Evolutionary conservation across 139 green algal genomes (phyloP).

Genomic region (Dunaliella sp.): DNA sequence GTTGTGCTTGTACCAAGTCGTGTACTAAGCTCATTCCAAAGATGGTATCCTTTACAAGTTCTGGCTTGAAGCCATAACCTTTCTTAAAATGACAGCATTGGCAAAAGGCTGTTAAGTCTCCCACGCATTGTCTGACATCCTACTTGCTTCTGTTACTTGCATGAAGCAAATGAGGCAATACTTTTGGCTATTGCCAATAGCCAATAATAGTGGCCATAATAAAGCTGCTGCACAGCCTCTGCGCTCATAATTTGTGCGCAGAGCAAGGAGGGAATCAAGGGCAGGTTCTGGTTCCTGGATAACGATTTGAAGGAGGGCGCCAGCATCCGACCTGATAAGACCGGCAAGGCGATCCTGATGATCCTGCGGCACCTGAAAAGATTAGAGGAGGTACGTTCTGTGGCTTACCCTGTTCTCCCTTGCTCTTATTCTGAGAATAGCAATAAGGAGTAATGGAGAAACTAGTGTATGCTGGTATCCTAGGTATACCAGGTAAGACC

Average conservation of each 20-base stretch:
- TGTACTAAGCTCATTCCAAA: too few relatives aligned
- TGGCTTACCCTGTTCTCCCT: background rate
- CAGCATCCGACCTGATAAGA: slow-evolving; percentile 67
- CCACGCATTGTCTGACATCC: too few relatives aligned
- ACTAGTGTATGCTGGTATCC: background rate
- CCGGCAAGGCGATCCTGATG: slow-evolving; percentile 63
- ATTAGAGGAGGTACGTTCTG: slow-evolving; percentile 44
- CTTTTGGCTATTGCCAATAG: too few relatives aligned
- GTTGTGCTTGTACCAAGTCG: too few relatives aligned
- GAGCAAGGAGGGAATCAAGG: slow-evolving; percentile 57
- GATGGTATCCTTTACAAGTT: too few relatives aligned
- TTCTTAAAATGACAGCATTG: too few relatives aligned
- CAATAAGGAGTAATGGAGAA: background rate
- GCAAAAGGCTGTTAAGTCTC: too few relatives aligned
- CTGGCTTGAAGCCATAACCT: too few relatives aligned
- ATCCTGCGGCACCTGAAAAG: slow-evolving; percentile 75
- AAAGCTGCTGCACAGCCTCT: background rate
- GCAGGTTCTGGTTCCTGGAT: slow-evolving; percentile 64
- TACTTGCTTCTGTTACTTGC: too few relatives aligned
- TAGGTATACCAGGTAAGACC: too few relatives aligned
- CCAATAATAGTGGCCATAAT: too few relatives aligned
- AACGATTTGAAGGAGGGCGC: slow-evolving; percentile 58
- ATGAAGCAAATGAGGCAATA: too few relatives aligned
- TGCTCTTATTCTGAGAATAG: background rate
- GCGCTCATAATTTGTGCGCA: slow-evolving; percentile 14